phyloP scores from a whole-genome alignment of 2,329 filamentous ascomycete species.

The Fusarium equiseti region DNA sequence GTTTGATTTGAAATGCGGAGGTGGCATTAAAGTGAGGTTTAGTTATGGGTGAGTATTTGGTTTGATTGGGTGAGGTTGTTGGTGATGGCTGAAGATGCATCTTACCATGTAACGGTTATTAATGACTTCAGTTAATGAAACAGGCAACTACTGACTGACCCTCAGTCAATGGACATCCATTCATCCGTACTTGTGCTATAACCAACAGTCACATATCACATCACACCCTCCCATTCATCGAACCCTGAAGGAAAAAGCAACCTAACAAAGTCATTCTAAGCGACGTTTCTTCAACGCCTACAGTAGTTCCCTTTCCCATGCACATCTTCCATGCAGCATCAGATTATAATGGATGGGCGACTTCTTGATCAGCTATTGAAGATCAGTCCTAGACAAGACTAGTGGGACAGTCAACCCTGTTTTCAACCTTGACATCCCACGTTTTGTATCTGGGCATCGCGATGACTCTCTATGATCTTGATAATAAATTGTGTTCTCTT shows the following conservation, averaged over 20 bases:
- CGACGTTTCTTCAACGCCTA: slow-evolving; percentile 8
- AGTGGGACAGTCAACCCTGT: slow-evolving; percentile 8
- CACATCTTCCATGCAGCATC: slow-evolving; percentile 8
- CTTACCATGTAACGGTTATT: slow-evolving; percentile 1
- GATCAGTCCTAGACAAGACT: slow-evolving; percentile 30
- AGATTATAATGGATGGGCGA: slow-evolving; percentile 11
- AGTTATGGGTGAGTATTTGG: slow-evolving; percentile 16
- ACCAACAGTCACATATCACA: background rate
- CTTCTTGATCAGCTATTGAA: slow-evolving; percentile 18
- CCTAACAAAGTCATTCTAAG: background rate
- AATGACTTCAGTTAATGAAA: background rate
- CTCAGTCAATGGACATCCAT: background rate
- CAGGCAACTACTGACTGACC: background rate
- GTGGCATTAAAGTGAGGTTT: background rate
- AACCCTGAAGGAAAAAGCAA: slow-evolving; percentile 17
- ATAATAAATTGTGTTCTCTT: background rate
- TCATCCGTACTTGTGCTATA: slow-evolving; percentile 1
- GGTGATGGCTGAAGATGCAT: slow-evolving; percentile 9
- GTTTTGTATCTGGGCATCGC: background rate
- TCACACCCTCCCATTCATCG: background rate
- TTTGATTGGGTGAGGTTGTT: slow-evolving; percentile 23
- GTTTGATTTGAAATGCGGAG: slow-evolving; percentile 16
- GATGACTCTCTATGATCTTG: background rate
- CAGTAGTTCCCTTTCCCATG: slow-evolving; percentile 11
- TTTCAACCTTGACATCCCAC: slow-evolving; percentile 8